These are phyloP conservation scores for Raffaelea deltoideospora DNA, from an alignment of 2,329 filamentous ascomycete genomes.

Conservation along the genomic window DNA sequence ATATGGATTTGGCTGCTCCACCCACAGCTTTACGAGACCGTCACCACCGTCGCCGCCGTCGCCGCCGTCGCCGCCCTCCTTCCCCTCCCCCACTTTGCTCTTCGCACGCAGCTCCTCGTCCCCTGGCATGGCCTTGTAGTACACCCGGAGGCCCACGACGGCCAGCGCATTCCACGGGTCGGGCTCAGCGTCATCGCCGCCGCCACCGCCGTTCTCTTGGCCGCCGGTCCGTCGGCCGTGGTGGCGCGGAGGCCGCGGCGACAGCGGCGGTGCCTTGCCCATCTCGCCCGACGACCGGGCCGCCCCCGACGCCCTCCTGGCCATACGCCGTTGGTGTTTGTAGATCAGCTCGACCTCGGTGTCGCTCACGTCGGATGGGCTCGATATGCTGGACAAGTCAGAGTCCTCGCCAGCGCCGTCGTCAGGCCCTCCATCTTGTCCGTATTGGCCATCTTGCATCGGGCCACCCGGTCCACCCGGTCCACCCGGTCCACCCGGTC, in stretches of 20 bases:
- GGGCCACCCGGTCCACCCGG: no score
- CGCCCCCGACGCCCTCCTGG: no score
- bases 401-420: slow-evolving; percentile 1
- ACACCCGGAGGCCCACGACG: slow-evolving; percentile 44
- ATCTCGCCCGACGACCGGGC: no score
- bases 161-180: slow-evolving; percentile 49
- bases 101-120: background rate
- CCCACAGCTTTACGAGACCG: slow-evolving; percentile 12
- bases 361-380: slow-evolving; percentile 15
- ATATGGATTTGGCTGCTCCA: slow-evolving; percentile 13
- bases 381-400: slow-evolving; percentile 10
- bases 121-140: slow-evolving; percentile 25
- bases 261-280: no score
- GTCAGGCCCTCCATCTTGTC: background rate
- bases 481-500: no score
- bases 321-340: slow-evolving; percentile 6
- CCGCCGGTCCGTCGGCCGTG: background rate
- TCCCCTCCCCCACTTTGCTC: no score
- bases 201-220: slow-evolving; percentile 8
- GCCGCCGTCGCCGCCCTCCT: slow-evolving; percentile 1
- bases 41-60: slow-evolving; percentile 3
- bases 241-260: background rate
- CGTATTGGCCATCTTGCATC: no score
- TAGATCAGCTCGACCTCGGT: slow-evolving; percentile 13
- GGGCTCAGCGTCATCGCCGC: slow-evolving; percentile 31